These are phyloP conservation scores for Beta vulgaris DNA, from an alignment of 148 eudicot species.

Conservation along the genomic window DNA sequence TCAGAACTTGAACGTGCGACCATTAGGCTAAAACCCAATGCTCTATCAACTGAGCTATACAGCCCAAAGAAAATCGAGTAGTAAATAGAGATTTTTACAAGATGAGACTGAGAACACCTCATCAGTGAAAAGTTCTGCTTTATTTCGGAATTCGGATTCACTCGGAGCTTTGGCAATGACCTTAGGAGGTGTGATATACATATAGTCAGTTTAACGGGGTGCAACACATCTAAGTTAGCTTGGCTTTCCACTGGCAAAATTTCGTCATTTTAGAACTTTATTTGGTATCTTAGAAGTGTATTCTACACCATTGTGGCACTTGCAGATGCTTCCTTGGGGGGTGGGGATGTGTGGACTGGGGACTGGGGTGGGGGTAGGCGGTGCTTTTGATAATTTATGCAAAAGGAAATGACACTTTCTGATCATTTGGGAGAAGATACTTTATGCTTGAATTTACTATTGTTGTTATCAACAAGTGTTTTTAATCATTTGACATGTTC, in stretches of 20 bases:
- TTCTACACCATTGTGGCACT: not conserved
- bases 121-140: too few relatives aligned
- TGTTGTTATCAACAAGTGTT: not conserved
- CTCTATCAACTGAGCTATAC: too few relatives aligned
- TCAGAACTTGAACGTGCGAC: too few relatives aligned
- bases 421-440: not conserved
- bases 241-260: not conserved
- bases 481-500: not conserved
- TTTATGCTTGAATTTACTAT: not conserved
- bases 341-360: not conserved
- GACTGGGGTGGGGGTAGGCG: not conserved
- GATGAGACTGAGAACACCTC: too few relatives aligned
- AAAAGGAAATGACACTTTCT: not conserved
- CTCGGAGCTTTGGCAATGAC: too few relatives aligned
- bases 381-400: not conserved
- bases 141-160: too few relatives aligned
- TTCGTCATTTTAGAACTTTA: not conserved
- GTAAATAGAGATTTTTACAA: too few relatives aligned
- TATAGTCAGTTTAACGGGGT: too few relatives aligned
- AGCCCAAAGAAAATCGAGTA: too few relatives aligned
- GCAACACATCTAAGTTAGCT: too few relatives aligned
- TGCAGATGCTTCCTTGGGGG: not conserved
- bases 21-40: too few relatives aligned
- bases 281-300: not conserved
- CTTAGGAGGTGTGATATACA: too few relatives aligned